These are phyloP conservation scores for Schwanniomyces pseudopolymorphus DNA, from an alignment of 805 yeast genomes.

Conservation along the genomic window DNA sequence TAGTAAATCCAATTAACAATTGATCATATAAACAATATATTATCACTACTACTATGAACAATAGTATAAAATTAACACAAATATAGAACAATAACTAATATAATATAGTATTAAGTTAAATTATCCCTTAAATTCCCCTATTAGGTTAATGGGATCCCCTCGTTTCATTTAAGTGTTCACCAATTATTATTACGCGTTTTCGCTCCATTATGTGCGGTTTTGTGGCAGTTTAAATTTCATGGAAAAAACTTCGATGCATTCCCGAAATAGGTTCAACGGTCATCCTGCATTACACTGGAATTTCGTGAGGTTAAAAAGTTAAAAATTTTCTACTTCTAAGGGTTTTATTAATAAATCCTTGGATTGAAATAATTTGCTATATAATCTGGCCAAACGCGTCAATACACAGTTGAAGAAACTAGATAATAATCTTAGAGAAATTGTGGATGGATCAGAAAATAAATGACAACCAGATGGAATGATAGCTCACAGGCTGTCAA, in stretches of 20 bases:
- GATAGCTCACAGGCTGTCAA: slow-evolving; percentile 4
- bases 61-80: background rate
- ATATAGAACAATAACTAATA: background rate
- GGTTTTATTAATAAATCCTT: background rate
- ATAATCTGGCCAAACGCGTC: background rate
- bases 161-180: background rate
- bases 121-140: background rate
- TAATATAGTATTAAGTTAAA: background rate
- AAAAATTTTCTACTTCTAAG: background rate
- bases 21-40: background rate
- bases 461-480: slow-evolving; percentile 1
- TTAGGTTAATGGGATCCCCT: background rate
- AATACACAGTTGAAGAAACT: background rate
- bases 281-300: slow-evolving; percentile 1
- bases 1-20: background rate
- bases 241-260: background rate
- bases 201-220: background rate
- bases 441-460: background rate
- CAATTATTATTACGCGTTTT: background rate
- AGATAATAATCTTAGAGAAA: background rate
- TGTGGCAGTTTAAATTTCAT: background rate
- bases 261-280: slow-evolving; percentile 1
- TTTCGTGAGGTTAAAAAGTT: background rate
- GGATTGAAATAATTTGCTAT: background rate
- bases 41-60: background rate